Evolutionary conservation across 2,329 filamentous ascomycete genomes (phyloP), one percentile per base, ranked within the genome.

Genomic region (Lasiodiplodia citricola): DNA sequence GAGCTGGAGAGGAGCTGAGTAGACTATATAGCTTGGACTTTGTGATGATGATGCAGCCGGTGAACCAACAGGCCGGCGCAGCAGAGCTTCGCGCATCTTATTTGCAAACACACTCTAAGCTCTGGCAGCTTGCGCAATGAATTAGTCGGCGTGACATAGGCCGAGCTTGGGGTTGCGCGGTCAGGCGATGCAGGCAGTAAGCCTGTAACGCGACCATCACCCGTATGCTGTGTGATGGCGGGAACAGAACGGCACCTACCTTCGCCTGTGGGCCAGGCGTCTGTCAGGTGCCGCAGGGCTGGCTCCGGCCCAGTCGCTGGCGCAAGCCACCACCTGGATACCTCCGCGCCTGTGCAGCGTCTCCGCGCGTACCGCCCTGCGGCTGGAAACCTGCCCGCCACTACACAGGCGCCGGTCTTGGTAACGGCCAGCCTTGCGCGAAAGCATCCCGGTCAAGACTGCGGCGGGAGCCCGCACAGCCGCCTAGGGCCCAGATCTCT

Each of bases 241-340:
- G 50, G n/a, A 50, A 23, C 37, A 58, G 41, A 41, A 55, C 38
- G 31, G 57, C 44, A 44, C 28, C 56, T 28, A 52, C 25, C 65
- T 67, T 55, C 58, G 35, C 16, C 52, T 18, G 31, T 51, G 8
- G 57, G 44, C 58, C 58, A 51, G 51, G 56, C 50, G 60, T 41
- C 58, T 57, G 67, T 68, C 67, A 68, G 50, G 44, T 68, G 67
- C 57, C 57, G 58, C 67, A 63, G 56, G 56, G 55, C 66, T 68
- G 66, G 60, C 60, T 47, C 60, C 31, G 60, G 60, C 28, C 60
- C 60, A 64, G 60, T 52, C 60, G 44, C 60, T 37, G 60, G 60
- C 47, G 31, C 44, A 64, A 52, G 60, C 60, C 60, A 64, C 60
- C 25, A 14, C n/a, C 44, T 64, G 44, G 60, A 64, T 52, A 31